These are phyloP conservation scores for Musa schizocarpa DNA, from an alignment of 176 grass and related monocot species.

Conservation along the genomic window DNA sequence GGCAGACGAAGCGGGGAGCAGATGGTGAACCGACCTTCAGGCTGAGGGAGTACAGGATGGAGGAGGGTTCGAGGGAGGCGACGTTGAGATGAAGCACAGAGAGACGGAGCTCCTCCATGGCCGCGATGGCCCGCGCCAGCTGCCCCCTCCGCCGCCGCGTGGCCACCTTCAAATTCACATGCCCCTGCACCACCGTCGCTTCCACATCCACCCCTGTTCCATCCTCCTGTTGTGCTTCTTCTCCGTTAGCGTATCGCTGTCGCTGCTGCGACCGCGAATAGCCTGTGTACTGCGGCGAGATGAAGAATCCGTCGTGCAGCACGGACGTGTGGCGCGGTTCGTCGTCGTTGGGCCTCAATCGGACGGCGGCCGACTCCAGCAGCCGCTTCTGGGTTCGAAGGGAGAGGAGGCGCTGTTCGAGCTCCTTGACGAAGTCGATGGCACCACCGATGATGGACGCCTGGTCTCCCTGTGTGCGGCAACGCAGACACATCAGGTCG, in stretches of 20 bases:
- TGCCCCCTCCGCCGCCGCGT: slow-evolving; percentile 39
- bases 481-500: neutral
- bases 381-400: slow-evolving; percentile 42
- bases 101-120: slow-evolving; percentile 68
- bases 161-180: slow-evolving; percentile 69
- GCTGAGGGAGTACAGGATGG: slow-evolving; percentile 79
- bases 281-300: slow-evolving; percentile 82
- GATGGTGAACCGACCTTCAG: slow-evolving; percentile 41
- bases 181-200: slow-evolving; percentile 48
- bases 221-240: slow-evolving; percentile 8
- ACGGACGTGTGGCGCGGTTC: neutral
- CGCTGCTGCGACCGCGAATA: slow-evolving; percentile 26
- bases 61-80: slow-evolving; percentile 39
- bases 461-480: slow-evolving; percentile 57
- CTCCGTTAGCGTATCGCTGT: slow-evolving; percentile 36
- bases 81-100: slow-evolving; percentile 77
- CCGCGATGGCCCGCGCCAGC: slow-evolving; percentile 43
- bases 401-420: slow-evolving; percentile 77
- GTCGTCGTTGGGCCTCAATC: neutral
- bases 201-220: slow-evolving; percentile 19
- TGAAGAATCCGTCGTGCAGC: slow-evolving; percentile 48
- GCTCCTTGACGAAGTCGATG: slow-evolving; percentile 91
- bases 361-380: neutral
- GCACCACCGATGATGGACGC: slow-evolving; percentile 83
- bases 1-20: too few species aligned